These are phyloP conservation scores for Coemansia sp. DNA, from an alignment of 192 early-diverging fungal species.

Conservation along the genomic window DNA sequence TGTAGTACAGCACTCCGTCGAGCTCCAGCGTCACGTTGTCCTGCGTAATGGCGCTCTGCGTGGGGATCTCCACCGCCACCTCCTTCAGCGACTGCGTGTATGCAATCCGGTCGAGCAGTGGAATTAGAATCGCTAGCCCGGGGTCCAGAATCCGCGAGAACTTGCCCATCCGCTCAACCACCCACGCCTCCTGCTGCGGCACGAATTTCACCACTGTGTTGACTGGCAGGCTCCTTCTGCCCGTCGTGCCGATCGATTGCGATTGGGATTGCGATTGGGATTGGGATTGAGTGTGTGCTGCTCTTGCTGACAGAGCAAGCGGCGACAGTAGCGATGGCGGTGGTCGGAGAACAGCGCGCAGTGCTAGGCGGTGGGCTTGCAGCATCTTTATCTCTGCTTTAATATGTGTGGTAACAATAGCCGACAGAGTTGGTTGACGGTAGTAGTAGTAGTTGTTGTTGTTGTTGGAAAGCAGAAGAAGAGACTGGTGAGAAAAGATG, in stretches of 20 bases:
- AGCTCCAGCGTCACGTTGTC: constrained; percentile 96
- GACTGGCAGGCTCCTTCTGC: constrained; percentile 20
- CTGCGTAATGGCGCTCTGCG: constrained; percentile 90
- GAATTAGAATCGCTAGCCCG: constrained; percentile 87
- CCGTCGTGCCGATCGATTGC: neutral
- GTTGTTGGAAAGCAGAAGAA: too few relatives aligned
- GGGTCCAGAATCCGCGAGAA: constrained; percentile 85
- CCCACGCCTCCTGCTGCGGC: constrained; percentile 97
- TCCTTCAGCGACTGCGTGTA: constrained; percentile 97
- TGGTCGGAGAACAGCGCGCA: neutral
- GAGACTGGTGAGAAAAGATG: too few relatives aligned
- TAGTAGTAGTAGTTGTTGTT: too few relatives aligned
- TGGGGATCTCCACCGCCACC: constrained; percentile 89
- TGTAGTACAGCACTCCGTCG: constrained; percentile 97
- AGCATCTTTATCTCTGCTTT: neutral
- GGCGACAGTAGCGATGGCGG: neutral
- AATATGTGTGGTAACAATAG: too few relatives aligned
- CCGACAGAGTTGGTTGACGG: too few relatives aligned
- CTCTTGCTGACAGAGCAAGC: too few relatives aligned
- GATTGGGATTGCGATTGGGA: neutral
- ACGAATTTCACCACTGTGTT: constrained; percentile 90
- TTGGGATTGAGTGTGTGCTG: too few relatives aligned
- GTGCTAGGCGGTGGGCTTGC: neutral
- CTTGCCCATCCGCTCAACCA: constrained; percentile 94
- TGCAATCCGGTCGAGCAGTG: constrained; percentile 82